phyloP scores from a whole-genome alignment of 2,329 filamentous ascomycete species.

The Amauroascus verrucosus region DNA sequence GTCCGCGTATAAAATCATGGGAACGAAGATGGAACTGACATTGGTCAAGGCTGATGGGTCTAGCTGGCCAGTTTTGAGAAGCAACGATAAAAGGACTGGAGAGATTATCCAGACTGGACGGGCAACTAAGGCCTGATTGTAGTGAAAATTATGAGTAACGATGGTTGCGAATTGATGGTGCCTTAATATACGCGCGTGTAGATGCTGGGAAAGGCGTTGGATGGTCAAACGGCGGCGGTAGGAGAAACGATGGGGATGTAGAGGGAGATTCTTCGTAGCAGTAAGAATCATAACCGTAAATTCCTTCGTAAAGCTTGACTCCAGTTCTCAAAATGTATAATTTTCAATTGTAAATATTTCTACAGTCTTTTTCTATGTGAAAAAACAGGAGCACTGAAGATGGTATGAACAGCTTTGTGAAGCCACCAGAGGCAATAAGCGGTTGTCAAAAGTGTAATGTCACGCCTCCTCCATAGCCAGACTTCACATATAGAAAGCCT shows the following conservation, averaged over 20 bases:
- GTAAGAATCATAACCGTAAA: too few relatives aligned
- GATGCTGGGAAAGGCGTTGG: background rate
- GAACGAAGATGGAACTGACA: conserved; percentile 77
- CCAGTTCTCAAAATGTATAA: background rate
- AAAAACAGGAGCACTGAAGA: background rate
- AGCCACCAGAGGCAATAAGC: background rate
- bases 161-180: background rate
- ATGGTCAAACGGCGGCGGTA: background rate
- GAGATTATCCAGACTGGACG: conserved; percentile 85
- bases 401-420: background rate
- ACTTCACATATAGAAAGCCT: conserved; percentile 34
- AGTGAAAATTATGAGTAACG: background rate
- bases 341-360: background rate
- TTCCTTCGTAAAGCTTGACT: too few relatives aligned
- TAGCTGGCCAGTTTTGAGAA: conserved; percentile 76
- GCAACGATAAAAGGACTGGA: conserved; percentile 60
- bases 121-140: conserved; percentile 49
- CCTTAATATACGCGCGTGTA: background rate
- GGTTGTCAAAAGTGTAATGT: conserved; percentile 23
- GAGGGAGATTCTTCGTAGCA: too few relatives aligned
- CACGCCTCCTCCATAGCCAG: conserved; percentile 41
- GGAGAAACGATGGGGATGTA: background rate
- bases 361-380: background rate
- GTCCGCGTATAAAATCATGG: conserved; percentile 69
- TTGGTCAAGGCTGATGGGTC: conserved; percentile 62